Base-by-base conservation (phyloP, 257 asterid species). In the Gynochthodes officinalis region DNA sequence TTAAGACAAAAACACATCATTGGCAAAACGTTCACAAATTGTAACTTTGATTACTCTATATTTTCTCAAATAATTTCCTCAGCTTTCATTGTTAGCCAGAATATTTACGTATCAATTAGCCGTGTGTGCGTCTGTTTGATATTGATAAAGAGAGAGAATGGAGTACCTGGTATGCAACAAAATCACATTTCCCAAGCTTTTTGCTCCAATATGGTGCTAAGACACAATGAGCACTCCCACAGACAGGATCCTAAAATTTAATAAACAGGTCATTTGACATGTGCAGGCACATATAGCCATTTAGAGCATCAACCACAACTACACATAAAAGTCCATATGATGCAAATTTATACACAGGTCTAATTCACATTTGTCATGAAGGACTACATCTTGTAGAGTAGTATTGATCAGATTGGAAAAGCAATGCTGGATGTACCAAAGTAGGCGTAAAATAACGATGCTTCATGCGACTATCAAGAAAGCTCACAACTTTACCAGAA, bases 221-320 rank as follows among this genome's bases (percentile, higher is more conserved):
- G 28, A 96, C 92, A 81, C 99, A 95, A 71, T 95, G 97, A 27
- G 88, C 95, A 70, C 97, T 91, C 67, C 99, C 99, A 76, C 91
- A 82, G 57, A 95, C 97, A 72, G 93, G 96, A 78, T 95, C 99
- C 99, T 95, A 67, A 69, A 64, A 44, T 48, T n/a, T 42, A 40
- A 27, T 63, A 70, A 63, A 53, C 62, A 72, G 5, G 48, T 42
- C 8, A 48, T 12, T n/a, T n/a, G n/a, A n/a, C 33, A 27, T 1
- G 18, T 27, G 27, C 53, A 18, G 53, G 35, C 15, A 57, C 30
- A 23, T 55, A n/a, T 40, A 28, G 0, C 57, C 21, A 15, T 16
- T 55, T 27, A 43, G 0, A 14, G 1, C 33, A 19, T 19, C 28
- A 35, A 54, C 12, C 33, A 16, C n/a, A n/a, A n/a, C n/a, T n/a